Conservation (phyloP, 805 yeast species). For the Metschnikowia proteae region DNA sequence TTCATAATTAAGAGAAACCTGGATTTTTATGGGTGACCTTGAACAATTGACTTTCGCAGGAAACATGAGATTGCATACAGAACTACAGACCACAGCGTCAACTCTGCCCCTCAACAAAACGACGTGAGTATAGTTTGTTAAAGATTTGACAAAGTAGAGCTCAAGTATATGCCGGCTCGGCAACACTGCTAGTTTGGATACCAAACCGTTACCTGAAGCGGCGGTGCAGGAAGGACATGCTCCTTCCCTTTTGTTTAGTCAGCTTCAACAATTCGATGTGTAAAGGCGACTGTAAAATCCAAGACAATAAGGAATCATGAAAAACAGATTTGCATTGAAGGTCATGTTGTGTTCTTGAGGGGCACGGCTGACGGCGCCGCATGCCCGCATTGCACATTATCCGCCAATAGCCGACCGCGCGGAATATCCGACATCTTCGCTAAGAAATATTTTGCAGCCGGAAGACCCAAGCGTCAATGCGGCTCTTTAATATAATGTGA, state of each 20-base stretch:
- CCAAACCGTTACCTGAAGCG: no score
- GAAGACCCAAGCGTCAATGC: slow-evolving; percentile 2
- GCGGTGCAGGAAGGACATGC: no score
- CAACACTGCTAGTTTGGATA: no score
- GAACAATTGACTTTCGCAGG: neutral
- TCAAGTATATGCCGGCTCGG: no score
- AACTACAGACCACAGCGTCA: neutral
- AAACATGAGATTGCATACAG: neutral
- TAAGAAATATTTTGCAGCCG: slow-evolving; percentile 13
- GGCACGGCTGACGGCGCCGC: neutral
- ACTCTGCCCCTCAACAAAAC: neutral
- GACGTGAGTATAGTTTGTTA: no score
- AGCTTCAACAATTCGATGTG: no score
- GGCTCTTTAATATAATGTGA: neutral
- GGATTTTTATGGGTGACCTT: neutral
- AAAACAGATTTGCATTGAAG: neutral
- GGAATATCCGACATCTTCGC: neutral
- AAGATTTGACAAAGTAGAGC: no score
- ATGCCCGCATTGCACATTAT: neutral
- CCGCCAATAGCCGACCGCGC: slow-evolving; percentile 16
- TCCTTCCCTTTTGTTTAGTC: no score
- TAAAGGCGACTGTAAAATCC: no score
- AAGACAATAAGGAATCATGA: neutral
- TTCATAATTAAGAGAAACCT: neutral
- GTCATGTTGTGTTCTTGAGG: neutral